Percentiles rank a stretch among this genome's conserved stretches.
phyloP scores from a whole-genome alignment of 2,329 filamentous ascomycete species.

The Tympanopsis confertula region DNA sequence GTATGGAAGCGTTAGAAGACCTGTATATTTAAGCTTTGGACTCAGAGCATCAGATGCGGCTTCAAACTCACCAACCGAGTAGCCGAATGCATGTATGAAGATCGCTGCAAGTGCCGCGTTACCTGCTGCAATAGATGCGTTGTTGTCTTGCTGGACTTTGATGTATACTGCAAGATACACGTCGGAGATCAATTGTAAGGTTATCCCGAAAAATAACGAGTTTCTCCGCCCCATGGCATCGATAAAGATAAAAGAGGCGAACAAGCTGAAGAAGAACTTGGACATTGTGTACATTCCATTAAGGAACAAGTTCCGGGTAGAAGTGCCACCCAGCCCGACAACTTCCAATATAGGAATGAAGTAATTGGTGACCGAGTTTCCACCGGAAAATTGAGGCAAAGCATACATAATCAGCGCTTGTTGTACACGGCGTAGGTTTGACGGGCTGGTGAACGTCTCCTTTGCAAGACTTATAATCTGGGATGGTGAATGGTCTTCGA shows the following conservation, averaged over 20 bases:
- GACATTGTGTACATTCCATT: conserved; percentile 28
- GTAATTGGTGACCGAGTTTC: conserved; percentile 29
- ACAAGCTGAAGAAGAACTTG: conserved; percentile 27
- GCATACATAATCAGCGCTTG: conserved; percentile 22
- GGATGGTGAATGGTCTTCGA: conserved; percentile 2
- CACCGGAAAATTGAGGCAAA: conserved; percentile 29
- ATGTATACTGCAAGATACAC: conserved; percentile 27
- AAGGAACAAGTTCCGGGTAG: conserved; percentile 21
- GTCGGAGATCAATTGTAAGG: conserved; percentile 24
- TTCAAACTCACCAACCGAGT: conserved; percentile 23
- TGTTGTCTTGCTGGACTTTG: conserved; percentile 15
- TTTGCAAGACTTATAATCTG: conserved; percentile 8
- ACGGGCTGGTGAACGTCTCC: conserved; percentile 20
- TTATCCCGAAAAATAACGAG: conserved; percentile 21
- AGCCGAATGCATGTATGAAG: conserved; percentile 32
- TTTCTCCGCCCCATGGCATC: conserved; percentile 27
- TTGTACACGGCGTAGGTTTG: conserved; percentile 26
- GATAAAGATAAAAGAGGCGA: conserved; percentile 29
- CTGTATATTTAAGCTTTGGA: too few species aligned
- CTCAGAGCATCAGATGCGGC: too few species aligned
- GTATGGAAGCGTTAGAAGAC: conserved; percentile 27
- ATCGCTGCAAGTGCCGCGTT: conserved; percentile 28
- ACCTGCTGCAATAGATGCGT: conserved; percentile 14
- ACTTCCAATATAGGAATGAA: conserved; percentile 27
- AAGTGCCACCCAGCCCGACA: conserved; percentile 17